Evolutionary conservation across 164 flowering plant genomes (phyloP).

Genomic region (Vitis rotundifolia): DNA sequence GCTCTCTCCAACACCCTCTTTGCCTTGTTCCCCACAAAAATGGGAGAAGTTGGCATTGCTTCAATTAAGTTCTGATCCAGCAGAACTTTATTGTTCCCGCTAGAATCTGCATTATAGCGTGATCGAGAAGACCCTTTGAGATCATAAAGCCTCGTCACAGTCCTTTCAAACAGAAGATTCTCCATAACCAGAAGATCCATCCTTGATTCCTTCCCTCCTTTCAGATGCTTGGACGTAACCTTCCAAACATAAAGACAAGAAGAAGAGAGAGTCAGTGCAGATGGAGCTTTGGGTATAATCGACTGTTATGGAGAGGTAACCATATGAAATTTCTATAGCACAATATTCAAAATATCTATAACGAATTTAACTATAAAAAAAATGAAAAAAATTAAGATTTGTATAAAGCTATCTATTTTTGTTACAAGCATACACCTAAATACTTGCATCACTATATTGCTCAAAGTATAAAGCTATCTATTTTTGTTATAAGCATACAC

Average conservation of each 20-base stretch:
- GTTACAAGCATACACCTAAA: too few relatives aligned
- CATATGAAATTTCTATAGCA: too few relatives aligned
- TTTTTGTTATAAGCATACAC: too few relatives aligned
- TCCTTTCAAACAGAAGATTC: slow-evolving; percentile 85
- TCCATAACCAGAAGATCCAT: slow-evolving; percentile 97
- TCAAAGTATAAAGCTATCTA: too few relatives aligned
- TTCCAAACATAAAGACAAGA: slow-evolving; percentile 20
- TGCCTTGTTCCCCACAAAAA: slow-evolving; percentile 96
- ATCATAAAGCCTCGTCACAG: slow-evolving; percentile 78
- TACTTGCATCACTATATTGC: too few relatives aligned
- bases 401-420: too few relatives aligned
- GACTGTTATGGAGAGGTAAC: too few relatives aligned
- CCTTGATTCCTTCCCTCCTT: slow-evolving; percentile 85
- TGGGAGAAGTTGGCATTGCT: slow-evolving; percentile 98
- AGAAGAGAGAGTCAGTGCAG: background rate
- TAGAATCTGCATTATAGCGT: slow-evolving; percentile 85
- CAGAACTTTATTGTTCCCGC: slow-evolving; percentile 91
- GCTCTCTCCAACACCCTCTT: slow-evolving; percentile 93
- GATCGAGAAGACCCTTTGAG: slow-evolving; percentile 95
- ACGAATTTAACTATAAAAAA: too few relatives aligned
- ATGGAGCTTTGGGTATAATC: too few relatives aligned
- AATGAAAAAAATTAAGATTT: too few relatives aligned
- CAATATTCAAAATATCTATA: too few relatives aligned
- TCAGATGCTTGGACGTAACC: slow-evolving; percentile 82
- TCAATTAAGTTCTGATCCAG: slow-evolving; percentile 96